These are phyloP conservation scores for Malassezia sympodialis DNA, from an alignment of 1,284 basidiomycete species.

Conservation along the genomic window DNA sequence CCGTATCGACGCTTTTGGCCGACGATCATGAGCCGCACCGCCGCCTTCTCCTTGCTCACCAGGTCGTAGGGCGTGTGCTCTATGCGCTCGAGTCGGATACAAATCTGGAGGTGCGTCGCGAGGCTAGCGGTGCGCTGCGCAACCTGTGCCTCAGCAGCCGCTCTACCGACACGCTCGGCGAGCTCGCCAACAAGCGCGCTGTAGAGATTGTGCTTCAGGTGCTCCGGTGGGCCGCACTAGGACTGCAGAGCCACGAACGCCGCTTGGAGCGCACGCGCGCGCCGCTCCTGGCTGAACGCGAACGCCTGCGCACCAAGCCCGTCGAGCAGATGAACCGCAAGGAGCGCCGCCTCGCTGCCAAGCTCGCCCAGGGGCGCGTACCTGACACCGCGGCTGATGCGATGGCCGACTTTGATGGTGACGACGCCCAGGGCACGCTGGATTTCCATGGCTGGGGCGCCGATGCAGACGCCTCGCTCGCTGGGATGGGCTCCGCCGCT, in stretches of 20 bases:
- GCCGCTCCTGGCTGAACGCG: constrained; percentile 21
- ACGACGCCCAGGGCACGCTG: constrained; percentile 18
- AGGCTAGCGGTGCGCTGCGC: constrained; percentile 42
- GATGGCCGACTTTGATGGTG: constrained; percentile 14
- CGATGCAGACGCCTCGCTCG: constrained; percentile 12
- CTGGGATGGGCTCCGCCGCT: constrained; percentile 22
- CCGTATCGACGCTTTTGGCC: constrained; percentile 31
- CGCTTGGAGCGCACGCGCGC: constrained; percentile 10
- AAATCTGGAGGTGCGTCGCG: constrained; percentile 33
- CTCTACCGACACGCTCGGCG: constrained; percentile 21
- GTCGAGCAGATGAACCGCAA: constrained; percentile 46
- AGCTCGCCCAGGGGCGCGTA: constrained; percentile 27
- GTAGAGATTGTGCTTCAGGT: constrained; percentile 23
- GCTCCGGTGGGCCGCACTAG: constrained; percentile 30
- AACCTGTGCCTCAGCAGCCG: constrained; percentile 42
- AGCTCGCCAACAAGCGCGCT: constrained; percentile 31
- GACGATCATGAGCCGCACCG: constrained; percentile 23
- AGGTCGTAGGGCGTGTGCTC: constrained; percentile 32
- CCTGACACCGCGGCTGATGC: constrained; percentile 20
- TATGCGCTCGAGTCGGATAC: constrained; percentile 28
- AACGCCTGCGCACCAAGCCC: constrained; percentile 28
- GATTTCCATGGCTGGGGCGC: constrained; percentile 12
- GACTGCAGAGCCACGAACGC: constrained; percentile 19
- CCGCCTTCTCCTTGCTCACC: constrained; percentile 22
- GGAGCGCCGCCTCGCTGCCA: constrained; percentile 39